A percentile compares a stretch with the other conserved stretches of the same genome.
phyloP scores from a whole-genome alignment of 768 basidiomycete genomes.

The Psilocybe tampanensis region DNA sequence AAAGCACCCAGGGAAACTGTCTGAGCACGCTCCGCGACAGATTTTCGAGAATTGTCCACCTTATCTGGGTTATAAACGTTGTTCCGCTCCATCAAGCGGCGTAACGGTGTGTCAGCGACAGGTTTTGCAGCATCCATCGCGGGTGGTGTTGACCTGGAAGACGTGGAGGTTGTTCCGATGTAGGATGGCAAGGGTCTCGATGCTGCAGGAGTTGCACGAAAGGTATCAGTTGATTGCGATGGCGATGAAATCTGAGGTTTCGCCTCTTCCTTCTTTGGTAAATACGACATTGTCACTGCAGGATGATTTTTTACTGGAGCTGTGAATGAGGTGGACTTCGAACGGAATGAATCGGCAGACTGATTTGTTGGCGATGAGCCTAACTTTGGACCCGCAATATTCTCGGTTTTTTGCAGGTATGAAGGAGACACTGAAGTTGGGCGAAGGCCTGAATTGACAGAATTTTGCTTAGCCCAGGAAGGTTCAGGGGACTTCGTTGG shows the following conservation, averaged over 20 bases:
- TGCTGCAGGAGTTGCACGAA: slow-evolving; percentile 7
- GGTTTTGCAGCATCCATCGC: not conserved
- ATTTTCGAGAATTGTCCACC: slow-evolving; percentile 17
- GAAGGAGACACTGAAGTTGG: not conserved
- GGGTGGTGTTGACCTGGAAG: not conserved
- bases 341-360: slow-evolving; percentile 1
- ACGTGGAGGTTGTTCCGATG: slow-evolving; percentile 2
- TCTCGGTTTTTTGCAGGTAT: not conserved
- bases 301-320: not conserved
- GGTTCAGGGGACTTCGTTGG: not conserved
- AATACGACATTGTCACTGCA: not conserved
- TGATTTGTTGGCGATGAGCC: not conserved
- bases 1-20: slow-evolving; percentile 79
- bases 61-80: slow-evolving; percentile 25
- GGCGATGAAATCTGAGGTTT: not conserved
- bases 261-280: slow-evolving; percentile 9
- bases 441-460: not conserved
- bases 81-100: slow-evolving; percentile 26
- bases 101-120: slow-evolving; percentile 19
- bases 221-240: slow-evolving; percentile 10
- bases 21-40: slow-evolving; percentile 35
- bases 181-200: slow-evolving; percentile 20
- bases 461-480: not conserved
- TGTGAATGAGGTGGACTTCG: not conserved
- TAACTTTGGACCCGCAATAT: not conserved